These are phyloP conservation scores for Cladorrhinum samala DNA, from an alignment of 495 filamentous ascomycete genomes.

Conservation along the genomic window DNA sequence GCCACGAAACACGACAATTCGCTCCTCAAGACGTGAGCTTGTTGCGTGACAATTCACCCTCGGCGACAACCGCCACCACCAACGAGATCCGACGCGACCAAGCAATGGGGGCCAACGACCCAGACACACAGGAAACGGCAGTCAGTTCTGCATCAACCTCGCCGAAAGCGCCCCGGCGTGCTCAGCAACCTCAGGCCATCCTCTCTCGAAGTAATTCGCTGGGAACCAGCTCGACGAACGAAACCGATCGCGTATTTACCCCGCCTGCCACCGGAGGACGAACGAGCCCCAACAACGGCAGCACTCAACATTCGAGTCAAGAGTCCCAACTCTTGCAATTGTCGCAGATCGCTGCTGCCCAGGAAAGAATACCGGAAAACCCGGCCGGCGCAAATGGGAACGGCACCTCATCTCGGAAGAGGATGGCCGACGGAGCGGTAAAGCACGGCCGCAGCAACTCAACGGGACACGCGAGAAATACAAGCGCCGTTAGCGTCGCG, in stretches of 20 bases:
- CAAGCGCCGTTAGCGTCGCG: slow-evolving; percentile 53
- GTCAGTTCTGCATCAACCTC: background rate
- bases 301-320: slow-evolving; percentile 36
- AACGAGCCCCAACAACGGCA: slow-evolving; percentile 30
- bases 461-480: slow-evolving; percentile 59
- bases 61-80: too few species aligned
- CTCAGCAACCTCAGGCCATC: slow-evolving; percentile 15
- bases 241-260: slow-evolving; percentile 40
- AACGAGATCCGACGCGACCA: slow-evolving; percentile 14
- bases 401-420: slow-evolving; percentile 44
- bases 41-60: slow-evolving; percentile 8
- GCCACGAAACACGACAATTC: slow-evolving; percentile 4
- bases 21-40: slow-evolving; percentile 16
- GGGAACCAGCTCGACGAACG: slow-evolving; percentile 35
- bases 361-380: slow-evolving; percentile 37
- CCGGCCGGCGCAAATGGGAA: slow-evolving; percentile 13
- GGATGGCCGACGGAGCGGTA: slow-evolving; percentile 59
- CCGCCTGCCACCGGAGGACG: slow-evolving; percentile 41
- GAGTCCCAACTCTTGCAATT: slow-evolving; percentile 47
- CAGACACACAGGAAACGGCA: slow-evolving; percentile 4
- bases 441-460: slow-evolving; percentile 43
- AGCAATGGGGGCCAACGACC: background rate
- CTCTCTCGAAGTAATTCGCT: slow-evolving; percentile 39
- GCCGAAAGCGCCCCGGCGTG: background rate
- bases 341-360: slow-evolving; percentile 47